Conservation (phyloP, 768 basidiomycete genomes). For the Lentinula lateritia region DNA sequence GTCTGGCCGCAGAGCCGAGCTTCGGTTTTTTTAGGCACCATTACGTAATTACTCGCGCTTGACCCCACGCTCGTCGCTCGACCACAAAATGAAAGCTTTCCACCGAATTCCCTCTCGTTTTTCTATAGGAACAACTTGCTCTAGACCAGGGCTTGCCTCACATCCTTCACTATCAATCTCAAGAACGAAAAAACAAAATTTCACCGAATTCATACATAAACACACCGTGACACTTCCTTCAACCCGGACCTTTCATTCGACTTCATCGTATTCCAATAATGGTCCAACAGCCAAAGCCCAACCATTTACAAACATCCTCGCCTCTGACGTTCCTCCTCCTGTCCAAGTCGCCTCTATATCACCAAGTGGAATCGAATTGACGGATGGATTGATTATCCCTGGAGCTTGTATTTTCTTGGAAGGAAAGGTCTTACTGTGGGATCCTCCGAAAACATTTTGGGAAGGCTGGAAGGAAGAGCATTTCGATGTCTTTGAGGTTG, state of each 20-base stretch:
- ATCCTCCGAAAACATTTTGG: conserved; percentile 62
- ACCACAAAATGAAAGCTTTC: background rate
- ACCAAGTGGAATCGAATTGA: conserved; percentile 57
- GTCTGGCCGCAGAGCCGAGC: too few species aligned
- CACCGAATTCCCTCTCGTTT: background rate
- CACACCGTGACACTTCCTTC: background rate
- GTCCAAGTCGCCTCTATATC: conserved; percentile 70
- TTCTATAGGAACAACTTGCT: background rate
- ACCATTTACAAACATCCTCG: conserved; percentile 67
- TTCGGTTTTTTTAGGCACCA: too few species aligned
- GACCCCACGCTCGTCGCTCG: background rate
- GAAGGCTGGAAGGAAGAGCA: conserved; percentile 66
- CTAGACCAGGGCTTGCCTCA: background rate
- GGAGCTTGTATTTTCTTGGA: conserved; percentile 81
- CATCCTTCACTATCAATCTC: background rate
- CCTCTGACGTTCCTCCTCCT: conserved; percentile 59
- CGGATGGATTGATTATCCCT: conserved; percentile 74
- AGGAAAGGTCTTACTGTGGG: conserved; percentile 87
- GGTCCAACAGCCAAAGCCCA: background rate
- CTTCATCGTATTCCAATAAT: background rate
- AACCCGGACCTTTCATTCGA: background rate
- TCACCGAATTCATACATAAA: background rate
- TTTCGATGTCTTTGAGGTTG: conserved; percentile 76
- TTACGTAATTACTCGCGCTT: background rate
- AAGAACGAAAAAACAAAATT: background rate